Evolutionary conservation across 306 rosid genomes (phyloP).

Genomic region (Vicia sativa): DNA sequence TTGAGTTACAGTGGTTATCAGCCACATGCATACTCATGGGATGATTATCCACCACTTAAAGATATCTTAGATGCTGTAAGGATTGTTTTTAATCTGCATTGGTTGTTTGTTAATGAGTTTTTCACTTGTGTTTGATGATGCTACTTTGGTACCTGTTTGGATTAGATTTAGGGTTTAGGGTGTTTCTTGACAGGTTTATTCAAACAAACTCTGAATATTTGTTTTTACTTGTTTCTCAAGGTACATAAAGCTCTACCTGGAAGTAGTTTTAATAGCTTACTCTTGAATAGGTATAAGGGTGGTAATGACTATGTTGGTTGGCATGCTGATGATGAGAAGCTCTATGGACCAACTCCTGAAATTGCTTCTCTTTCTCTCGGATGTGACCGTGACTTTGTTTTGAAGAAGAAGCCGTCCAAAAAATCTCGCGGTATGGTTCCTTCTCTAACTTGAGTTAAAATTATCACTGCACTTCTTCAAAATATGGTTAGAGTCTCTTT

Average conservation of each 20-base stretch:
- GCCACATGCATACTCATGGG: slow-evolving; percentile 85
- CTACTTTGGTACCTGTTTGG: not conserved
- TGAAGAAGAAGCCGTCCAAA: slow-evolving; percentile 69
- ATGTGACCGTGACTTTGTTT: slow-evolving; percentile 83
- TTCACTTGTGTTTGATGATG: not conserved
- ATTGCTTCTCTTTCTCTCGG: slow-evolving; percentile 87
- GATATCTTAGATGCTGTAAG: slow-evolving; percentile 79
- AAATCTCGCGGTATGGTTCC: slow-evolving; percentile 52
- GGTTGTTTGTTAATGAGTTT: slow-evolving; percentile 24
- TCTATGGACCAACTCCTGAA: slow-evolving; percentile 81
- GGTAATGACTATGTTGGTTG: slow-evolving; percentile 89
- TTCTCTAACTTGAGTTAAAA: not conserved
- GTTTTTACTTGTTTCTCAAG: slow-evolving; percentile 47
- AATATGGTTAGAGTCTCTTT: no score
- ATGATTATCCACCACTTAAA: slow-evolving; percentile 76
- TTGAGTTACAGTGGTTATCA: slow-evolving; percentile 82
- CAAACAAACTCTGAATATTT: not conserved
- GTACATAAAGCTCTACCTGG: slow-evolving; percentile 90
- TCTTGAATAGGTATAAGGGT: slow-evolving; percentile 80
- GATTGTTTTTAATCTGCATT: slow-evolving; percentile 14
- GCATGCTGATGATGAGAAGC: slow-evolving; percentile 96
- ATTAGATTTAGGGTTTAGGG: not conserved
- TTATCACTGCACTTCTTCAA: not conserved
- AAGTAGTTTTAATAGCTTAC: slow-evolving; percentile 87
- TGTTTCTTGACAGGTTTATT: not conserved